Conservation (phyloP, 441 rosid species). For the Gossypium lobatum region DNA sequence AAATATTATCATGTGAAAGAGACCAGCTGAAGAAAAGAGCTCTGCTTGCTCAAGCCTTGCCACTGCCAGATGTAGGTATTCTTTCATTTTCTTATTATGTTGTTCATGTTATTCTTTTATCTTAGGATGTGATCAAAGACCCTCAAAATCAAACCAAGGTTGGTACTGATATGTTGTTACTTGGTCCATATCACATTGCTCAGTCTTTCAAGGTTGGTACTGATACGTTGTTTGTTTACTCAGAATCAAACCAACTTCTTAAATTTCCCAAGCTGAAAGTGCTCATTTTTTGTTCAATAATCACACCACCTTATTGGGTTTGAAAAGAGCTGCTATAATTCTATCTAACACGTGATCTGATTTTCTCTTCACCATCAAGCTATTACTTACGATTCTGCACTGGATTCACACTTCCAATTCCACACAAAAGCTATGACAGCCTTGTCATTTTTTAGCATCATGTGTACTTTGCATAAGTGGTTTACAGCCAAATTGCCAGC, state of each 20-base stretch:
- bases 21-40: conserved; percentile 63
- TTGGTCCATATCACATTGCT: neutral
- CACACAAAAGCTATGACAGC: neutral
- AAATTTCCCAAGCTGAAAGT: neutral
- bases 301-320: neutral
- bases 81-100: neutral
- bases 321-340: neutral
- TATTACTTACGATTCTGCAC: neutral
- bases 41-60: conserved; percentile 73
- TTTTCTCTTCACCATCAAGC: neutral
- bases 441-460: neutral
- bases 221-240: neutral
- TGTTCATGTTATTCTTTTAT: neutral
- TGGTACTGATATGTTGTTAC: neutral
- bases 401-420: neutral
- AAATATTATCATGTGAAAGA: conserved; percentile 62
- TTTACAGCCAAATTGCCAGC: neutral
- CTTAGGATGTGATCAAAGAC: neutral
- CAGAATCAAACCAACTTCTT: neutral
- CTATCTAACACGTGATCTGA: neutral
- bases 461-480: neutral
- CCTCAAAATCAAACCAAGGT: neutral
- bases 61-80: conserved; percentile 71
- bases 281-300: neutral
- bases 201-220: neutral